Evolutionary conservation across 2,329 filamentous ascomycete species (phyloP).

Genomic region (Acrocalymma vagum): DNA sequence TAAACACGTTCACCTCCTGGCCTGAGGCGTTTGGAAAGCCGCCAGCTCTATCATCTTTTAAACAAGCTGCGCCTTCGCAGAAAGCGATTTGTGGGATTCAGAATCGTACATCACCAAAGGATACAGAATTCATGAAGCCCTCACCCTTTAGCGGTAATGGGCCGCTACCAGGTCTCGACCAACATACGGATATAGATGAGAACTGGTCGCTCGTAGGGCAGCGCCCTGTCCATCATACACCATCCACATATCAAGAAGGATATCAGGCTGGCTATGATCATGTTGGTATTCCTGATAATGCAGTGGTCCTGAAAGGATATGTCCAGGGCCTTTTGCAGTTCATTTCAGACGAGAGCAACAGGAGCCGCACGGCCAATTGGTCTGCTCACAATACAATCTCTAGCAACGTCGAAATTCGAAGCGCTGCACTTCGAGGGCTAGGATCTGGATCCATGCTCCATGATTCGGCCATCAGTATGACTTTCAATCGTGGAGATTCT

Average conservation of each 20-base stretch:
- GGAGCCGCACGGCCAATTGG: conserved; percentile 15
- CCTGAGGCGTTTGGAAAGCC: conserved; percentile 39
- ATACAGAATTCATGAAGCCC: too few species aligned
- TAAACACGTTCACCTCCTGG: conserved; percentile 38
- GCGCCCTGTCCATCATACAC: conserved; percentile 29
- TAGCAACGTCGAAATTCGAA: conserved; percentile 19
- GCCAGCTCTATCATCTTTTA: conserved; percentile 25
- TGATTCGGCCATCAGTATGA: conserved; percentile 39
- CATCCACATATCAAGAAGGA: conserved; percentile 47
- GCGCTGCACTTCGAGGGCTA: conserved; percentile 35
- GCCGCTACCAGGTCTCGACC: too few species aligned
- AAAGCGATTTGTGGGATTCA: too few species aligned
- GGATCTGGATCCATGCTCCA: conserved; percentile 31
- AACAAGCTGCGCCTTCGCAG: conserved; percentile 16
- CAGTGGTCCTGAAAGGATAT: conserved; percentile 44
- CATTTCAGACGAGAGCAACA: conserved; percentile 36
- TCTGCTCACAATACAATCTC: conserved; percentile 15
- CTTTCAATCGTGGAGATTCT: conserved; percentile 25
- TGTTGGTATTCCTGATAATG: conserved; percentile 38
- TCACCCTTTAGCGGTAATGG: conserved; percentile 10
- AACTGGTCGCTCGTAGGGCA: conserved; percentile 29
- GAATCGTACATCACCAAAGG: too few species aligned
- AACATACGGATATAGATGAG: conserved; percentile 27
- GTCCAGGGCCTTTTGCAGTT: conserved; percentile 41
- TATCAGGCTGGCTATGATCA: conserved; percentile 49